phyloP scores from a whole-genome alignment of 1,284 basidiomycete genomes.

The Heterobasidion annosum region DNA sequence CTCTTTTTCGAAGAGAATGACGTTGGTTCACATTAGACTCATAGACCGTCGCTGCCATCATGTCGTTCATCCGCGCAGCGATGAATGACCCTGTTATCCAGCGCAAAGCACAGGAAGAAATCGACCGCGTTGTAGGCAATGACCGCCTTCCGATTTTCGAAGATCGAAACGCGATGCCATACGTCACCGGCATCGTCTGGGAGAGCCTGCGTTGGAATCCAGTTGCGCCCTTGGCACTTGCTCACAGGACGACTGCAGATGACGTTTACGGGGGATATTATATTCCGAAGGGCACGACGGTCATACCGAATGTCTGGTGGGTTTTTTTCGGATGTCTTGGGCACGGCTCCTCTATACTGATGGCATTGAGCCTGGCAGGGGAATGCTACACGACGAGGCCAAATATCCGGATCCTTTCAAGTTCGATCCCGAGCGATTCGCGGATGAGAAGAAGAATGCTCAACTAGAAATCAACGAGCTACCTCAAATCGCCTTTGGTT shows the following conservation, averaged over 20 bases:
- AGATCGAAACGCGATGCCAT: constrained; percentile 26
- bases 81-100: constrained; percentile 26
- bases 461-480: background rate
- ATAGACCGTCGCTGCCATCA: constrained; percentile 19
- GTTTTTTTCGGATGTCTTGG: background rate
- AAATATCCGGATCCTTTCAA: background rate
- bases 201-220: constrained; percentile 30
- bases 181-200: constrained; percentile 26
- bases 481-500: background rate
- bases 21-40: constrained; percentile 5
- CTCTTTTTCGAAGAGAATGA: background rate
- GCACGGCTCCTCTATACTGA: constrained; percentile 8
- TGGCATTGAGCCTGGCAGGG: background rate
- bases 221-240: constrained; percentile 11
- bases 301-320: background rate
- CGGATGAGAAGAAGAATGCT: background rate
- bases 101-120: constrained; percentile 26
- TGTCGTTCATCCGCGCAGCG: constrained; percentile 27
- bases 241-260: background rate
- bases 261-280: constrained; percentile 25
- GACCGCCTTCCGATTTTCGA: constrained; percentile 26
- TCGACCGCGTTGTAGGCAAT: constrained; percentile 26
- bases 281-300: constrained; percentile 21
- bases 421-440: constrained; percentile 1
- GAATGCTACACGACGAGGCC: background rate